Evolutionary conservation across 2,329 filamentous ascomycete genomes (phyloP).

Genomic region (Alternaria ventricosa): DNA sequence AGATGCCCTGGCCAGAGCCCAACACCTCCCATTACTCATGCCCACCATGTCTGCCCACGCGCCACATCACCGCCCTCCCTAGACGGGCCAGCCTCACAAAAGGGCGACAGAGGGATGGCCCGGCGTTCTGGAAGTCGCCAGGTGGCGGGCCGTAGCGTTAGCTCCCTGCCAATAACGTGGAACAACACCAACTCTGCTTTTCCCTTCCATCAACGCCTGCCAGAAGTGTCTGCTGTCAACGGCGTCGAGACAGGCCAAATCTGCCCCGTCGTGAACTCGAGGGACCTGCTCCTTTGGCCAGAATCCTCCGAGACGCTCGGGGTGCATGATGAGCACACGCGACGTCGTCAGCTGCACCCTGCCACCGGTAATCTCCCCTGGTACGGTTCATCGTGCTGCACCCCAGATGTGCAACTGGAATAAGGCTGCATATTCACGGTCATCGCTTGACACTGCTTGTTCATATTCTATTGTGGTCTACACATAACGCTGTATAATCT

Average conservation of each 20-base stretch:
- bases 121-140: slow-evolving; percentile 13
- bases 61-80: slow-evolving; percentile 1
- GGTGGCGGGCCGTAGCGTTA: slow-evolving; percentile 25
- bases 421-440: slow-evolving; percentile 3
- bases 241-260: background rate
- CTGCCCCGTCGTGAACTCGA: background rate
- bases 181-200: background rate
- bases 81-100: slow-evolving; percentile 1
- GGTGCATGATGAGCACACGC: slow-evolving; percentile 14
- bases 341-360: slow-evolving; percentile 19
- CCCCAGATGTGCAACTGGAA: slow-evolving; percentile 13
- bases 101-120: slow-evolving; percentile 3
- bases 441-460: slow-evolving; percentile 10
- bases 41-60: background rate
- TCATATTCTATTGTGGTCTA: background rate
- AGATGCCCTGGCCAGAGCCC: background rate
- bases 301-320: slow-evolving; percentile 3
- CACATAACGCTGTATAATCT: background rate
- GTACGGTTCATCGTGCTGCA: slow-evolving; percentile 6
- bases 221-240: background rate
- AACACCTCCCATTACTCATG: slow-evolving; percentile 1
- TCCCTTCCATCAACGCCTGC: background rate
- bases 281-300: slow-evolving; percentile 1
- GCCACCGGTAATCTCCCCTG: slow-evolving; percentile 21
- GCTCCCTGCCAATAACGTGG: slow-evolving; percentile 21